phyloP scores from a whole-genome alignment of 352 stramenopile species.

The Phytopythium sindhum region DNA sequence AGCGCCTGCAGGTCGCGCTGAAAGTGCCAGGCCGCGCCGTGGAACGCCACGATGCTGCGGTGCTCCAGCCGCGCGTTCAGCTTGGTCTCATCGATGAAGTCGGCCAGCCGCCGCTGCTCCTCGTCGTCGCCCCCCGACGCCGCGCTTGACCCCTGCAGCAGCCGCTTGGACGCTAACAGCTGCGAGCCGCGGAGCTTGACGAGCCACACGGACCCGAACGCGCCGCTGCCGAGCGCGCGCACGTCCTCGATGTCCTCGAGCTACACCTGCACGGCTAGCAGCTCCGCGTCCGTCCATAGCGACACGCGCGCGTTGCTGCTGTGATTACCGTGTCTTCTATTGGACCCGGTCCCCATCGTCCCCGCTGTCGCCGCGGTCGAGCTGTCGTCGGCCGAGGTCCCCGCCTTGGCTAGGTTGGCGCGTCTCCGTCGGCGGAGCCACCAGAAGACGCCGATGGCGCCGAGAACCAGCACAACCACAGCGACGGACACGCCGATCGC shows the following conservation, averaged over 20 bases:
- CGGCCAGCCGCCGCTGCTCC: too few relatives aligned
- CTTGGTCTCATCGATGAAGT: slow-evolving; percentile 11
- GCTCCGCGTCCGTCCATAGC: slow-evolving; percentile 21
- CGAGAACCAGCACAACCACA: neutral
- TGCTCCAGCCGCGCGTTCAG: slow-evolving; percentile 5
- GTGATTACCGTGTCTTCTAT: too few relatives aligned
- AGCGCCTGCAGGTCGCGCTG: slow-evolving; percentile 7
- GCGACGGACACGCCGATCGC: neutral
- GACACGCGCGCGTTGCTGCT: neutral
- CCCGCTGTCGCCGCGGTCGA: neutral
- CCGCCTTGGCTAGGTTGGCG: neutral
- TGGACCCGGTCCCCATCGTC: neutral
- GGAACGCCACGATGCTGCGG: slow-evolving; percentile 1
- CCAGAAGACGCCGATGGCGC: neutral
- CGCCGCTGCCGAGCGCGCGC: slow-evolving; percentile 67
- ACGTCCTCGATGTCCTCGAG: slow-evolving; percentile 25
- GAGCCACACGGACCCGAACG: slow-evolving; percentile 82
- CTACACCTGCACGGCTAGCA: slow-evolving; percentile 23
- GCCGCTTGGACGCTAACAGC: slow-evolving; percentile 5
- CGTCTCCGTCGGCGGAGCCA: neutral
- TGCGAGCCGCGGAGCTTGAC: slow-evolving; percentile 40
- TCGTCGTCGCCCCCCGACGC: too few relatives aligned
- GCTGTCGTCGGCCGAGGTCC: neutral
- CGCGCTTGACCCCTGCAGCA: too few relatives aligned
- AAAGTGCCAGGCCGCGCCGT: slow-evolving; percentile 9